phyloP scores from a whole-genome alignment of 1,139 yeast genomes.

The Sugiyamaella grinbergsii region DNA sequence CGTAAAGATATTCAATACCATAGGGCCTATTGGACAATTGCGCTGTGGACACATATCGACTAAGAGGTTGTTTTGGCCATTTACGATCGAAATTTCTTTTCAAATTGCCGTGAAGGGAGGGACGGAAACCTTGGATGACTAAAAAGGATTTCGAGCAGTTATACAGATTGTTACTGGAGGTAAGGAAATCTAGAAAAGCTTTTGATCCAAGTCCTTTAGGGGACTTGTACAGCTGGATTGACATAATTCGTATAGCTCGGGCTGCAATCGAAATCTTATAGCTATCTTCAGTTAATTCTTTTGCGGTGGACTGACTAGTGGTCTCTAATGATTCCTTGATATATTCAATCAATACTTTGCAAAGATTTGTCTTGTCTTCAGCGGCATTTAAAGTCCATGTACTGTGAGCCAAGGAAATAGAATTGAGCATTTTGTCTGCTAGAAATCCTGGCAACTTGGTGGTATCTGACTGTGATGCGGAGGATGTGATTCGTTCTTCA shows the following conservation, averaged over 20 bases:
- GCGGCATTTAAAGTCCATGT: slow-evolving; percentile 36
- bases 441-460: slow-evolving; percentile 23
- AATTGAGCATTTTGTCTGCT: slow-evolving; percentile 34
- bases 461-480: slow-evolving; percentile 42
- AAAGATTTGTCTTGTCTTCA: slow-evolving; percentile 11
- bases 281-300: slow-evolving; percentile 9
- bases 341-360: slow-evolving; percentile 18
- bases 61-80: slow-evolving; percentile 53
- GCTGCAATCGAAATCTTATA: slow-evolving; percentile 62
- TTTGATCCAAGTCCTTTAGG: slow-evolving; percentile 36
- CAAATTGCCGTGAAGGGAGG: slow-evolving; percentile 51
- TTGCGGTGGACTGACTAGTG: background rate
- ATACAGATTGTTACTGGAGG: slow-evolving; percentile 47
- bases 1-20: slow-evolving; percentile 59
- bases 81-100: slow-evolving; percentile 50
- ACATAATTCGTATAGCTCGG: slow-evolving; percentile 71
- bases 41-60: slow-evolving; percentile 48
- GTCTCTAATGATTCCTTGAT: slow-evolving; percentile 3
- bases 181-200: slow-evolving; percentile 49
- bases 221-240: slow-evolving; percentile 64
- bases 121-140: slow-evolving; percentile 47
- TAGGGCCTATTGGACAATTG: slow-evolving; percentile 32
- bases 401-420: slow-evolving; percentile 42
- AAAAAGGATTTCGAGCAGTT: slow-evolving; percentile 25
- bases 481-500: slow-evolving; percentile 55